phyloP scores from a whole-genome alignment of 352 stramenopile species.

The Phytophthora ohioensis region DNA sequence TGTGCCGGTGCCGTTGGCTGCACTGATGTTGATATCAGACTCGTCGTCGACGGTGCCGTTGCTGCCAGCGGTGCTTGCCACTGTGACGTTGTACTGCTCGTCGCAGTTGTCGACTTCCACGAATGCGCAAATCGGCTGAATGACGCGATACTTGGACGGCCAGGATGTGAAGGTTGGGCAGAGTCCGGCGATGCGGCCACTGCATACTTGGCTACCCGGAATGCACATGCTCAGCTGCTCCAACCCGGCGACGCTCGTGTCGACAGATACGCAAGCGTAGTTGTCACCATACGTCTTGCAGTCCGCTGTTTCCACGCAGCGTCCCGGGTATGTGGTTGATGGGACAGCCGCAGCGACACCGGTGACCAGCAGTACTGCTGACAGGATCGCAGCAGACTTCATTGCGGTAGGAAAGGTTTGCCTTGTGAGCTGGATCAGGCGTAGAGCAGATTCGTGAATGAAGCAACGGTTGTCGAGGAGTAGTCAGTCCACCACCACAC shows the following conservation, averaged over 20 bases:
- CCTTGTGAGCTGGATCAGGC: background rate
- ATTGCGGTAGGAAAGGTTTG: slow-evolving; percentile 11
- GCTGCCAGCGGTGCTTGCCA: slow-evolving; percentile 32
- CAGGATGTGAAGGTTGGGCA: slow-evolving; percentile 83
- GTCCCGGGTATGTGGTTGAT: slow-evolving; percentile 61
- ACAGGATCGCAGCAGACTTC: slow-evolving; percentile 26
- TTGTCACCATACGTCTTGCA: slow-evolving; percentile 63
- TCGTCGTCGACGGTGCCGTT: slow-evolving; percentile 36
- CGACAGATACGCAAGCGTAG: slow-evolving; percentile 78
- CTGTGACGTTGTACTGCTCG: slow-evolving; percentile 55
- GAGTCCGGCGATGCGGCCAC: slow-evolving; percentile 61
- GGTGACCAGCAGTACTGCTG: slow-evolving; percentile 26
- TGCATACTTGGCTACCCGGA: slow-evolving; percentile 59
- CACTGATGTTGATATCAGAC: slow-evolving; percentile 27
- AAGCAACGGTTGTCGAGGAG: slow-evolving; percentile 16
- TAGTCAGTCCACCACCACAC: background rate
- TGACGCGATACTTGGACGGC: slow-evolving; percentile 71
- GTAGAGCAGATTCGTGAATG: slow-evolving; percentile 33
- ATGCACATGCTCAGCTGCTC: slow-evolving; percentile 81
- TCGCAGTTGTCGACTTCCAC: slow-evolving; percentile 70
- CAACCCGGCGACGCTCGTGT: slow-evolving; percentile 62
- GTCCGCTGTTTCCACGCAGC: slow-evolving; percentile 58
- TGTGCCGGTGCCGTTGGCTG: slow-evolving; percentile 38
- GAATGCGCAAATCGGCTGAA: slow-evolving; percentile 81
- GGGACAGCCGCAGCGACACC: slow-evolving; percentile 28